Evolutionary conservation across 2,329 filamentous ascomycete species (phyloP).

Genomic region (Raffaelea albimanens): DNA sequence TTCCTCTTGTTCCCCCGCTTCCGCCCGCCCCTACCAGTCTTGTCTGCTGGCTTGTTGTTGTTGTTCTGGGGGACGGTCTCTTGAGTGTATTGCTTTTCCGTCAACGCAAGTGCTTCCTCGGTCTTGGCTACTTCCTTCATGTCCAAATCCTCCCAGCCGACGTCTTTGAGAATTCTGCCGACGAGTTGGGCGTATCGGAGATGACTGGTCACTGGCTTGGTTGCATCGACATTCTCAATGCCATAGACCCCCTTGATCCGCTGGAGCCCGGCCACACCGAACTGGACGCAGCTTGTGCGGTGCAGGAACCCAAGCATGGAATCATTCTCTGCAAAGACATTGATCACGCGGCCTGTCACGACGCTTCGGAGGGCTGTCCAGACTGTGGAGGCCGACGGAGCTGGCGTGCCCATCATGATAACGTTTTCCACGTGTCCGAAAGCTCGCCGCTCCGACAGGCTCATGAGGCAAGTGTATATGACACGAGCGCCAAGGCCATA

Average conservation of each 20-base stretch:
- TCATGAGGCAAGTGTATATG: conserved; percentile 76
- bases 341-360: conserved; percentile 76
- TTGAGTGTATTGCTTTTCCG: conserved; percentile 16
- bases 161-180: conserved; percentile 55
- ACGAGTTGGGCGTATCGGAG: conserved; percentile 60
- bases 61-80: conserved; percentile 3
- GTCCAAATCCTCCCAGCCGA: conserved; percentile 61
- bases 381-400: conserved; percentile 58
- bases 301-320: conserved; percentile 84
- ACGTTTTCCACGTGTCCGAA: conserved; percentile 84
- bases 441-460: conserved; percentile 67
- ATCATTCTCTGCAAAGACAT: conserved; percentile 81
- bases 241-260: conserved; percentile 55
- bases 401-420: conserved; percentile 74
- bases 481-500: conserved; percentile 75
- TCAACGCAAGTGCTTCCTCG: conserved; percentile 19
- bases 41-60: background rate
- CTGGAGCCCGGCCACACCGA: conserved; percentile 78
- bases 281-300: conserved; percentile 69
- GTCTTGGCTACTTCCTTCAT: conserved; percentile 23
- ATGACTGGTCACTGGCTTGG: conserved; percentile 58
- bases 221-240: conserved; percentile 60
- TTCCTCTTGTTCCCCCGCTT: conserved; percentile 3
- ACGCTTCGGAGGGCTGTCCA: conserved; percentile 74
- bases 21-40: background rate